Percentiles rank a stretch among this genome's conserved stretches.
Conservation (phyloP, 202 grass and related monocot genomes). For the Eragrostis tef region DNA sequence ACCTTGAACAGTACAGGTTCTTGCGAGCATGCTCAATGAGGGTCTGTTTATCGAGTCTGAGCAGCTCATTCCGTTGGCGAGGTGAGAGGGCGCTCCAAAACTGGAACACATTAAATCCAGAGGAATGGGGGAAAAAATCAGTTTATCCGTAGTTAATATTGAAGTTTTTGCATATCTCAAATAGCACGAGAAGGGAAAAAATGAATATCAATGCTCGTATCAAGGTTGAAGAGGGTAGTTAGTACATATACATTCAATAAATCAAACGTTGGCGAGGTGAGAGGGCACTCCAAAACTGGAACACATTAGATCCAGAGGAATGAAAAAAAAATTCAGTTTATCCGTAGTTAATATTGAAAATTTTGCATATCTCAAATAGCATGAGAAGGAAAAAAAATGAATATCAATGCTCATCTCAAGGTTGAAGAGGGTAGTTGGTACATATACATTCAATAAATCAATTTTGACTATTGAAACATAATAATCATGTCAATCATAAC, state of each 20-base stretch:
- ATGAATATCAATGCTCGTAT: conserved; percentile 22
- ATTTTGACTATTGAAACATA: not conserved
- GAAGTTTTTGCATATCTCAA: not conserved
- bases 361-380: conserved; percentile 2
- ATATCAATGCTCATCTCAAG: conserved; percentile 26
- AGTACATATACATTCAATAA: no score
- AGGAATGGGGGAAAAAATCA: conserved; percentile 6
- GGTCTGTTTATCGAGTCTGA: conserved; percentile 81
- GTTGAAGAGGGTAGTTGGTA: not conserved
- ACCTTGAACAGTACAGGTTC: conserved; percentile 87
- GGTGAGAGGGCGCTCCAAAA: conserved; percentile 73
- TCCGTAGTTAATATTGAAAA: not conserved
- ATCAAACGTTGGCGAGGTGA: conserved; percentile 54
- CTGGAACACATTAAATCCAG: conserved; percentile 50
- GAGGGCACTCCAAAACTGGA: conserved; percentile 78
- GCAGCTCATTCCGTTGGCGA: conserved; percentile 53
- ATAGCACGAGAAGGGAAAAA: conserved; percentile 1
- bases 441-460: not conserved
- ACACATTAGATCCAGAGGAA: conserved; percentile 31
- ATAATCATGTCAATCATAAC: not conserved
- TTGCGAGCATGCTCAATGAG: conserved; percentile 84
- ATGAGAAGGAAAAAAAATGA: not conserved
- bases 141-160: not conserved
- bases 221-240: not conserved
- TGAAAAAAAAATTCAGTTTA: not conserved